Conservation (phyloP, 2,329 filamentous ascomycete genomes). For the Domatiomyces catenatus region DNA sequence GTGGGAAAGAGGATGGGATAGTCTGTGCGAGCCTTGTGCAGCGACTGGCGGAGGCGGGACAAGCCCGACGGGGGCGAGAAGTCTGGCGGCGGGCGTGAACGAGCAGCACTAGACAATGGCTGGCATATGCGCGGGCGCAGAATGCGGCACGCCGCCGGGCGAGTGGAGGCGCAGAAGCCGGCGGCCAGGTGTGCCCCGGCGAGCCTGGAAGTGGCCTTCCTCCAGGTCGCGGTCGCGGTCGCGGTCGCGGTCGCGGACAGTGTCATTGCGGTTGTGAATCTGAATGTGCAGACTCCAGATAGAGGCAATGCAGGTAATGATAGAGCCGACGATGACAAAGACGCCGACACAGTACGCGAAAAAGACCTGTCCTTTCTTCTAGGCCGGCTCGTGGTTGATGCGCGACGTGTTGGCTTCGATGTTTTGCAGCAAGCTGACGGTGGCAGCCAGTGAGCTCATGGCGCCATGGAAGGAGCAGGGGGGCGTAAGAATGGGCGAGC, state of each 20-base stretch:
- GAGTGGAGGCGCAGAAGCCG: background rate
- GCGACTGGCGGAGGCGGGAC: background rate
- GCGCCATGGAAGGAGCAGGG: background rate
- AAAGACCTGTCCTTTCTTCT: background rate
- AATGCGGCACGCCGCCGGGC: background rate
- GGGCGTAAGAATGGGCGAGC: background rate
- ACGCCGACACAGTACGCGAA: background rate
- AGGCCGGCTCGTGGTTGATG: background rate
- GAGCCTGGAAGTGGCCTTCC: background rate
- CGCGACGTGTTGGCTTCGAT: background rate
- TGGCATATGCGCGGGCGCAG: background rate
- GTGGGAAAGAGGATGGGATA: slow-evolving; percentile 28
- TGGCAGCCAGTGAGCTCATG: background rate
- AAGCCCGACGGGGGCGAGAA: too few species aligned
- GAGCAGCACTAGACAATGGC: background rate
- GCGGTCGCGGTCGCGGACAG: background rate
- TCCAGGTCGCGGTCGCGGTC: background rate
- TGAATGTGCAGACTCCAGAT: background rate
- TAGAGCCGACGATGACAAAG: background rate
- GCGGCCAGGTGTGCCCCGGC: background rate
- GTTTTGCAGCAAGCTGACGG: background rate
- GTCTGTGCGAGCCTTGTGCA: slow-evolving; percentile 8
- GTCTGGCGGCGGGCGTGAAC: background rate
- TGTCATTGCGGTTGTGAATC: background rate
- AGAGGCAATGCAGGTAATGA: background rate